Conservation (phyloP, 2,329 filamentous ascomycete species). For the Aspergillus sp. region DNA sequence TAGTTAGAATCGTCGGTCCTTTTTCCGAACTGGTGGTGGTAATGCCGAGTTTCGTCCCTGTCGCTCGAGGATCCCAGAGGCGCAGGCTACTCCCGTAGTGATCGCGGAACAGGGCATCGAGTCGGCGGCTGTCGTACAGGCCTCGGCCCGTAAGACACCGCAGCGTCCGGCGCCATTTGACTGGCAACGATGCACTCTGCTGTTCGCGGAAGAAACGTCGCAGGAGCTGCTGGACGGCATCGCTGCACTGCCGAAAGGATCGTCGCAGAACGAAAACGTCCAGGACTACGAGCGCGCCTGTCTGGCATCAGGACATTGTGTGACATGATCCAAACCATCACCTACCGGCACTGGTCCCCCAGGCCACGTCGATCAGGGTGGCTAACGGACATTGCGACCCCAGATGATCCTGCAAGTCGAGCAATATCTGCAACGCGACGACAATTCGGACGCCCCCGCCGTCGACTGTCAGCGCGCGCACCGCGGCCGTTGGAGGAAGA, state of each 20-base stretch:
- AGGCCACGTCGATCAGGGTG: slow-evolving; percentile 5
- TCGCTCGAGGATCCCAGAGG: neutral
- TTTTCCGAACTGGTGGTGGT: neutral
- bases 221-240: slow-evolving; percentile 1
- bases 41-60: slow-evolving; percentile 1
- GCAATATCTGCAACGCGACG: slow-evolving; percentile 2
- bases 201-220: neutral
- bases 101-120: neutral
- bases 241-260: neutral
- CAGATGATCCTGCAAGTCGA: slow-evolving; percentile 1
- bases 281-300: slow-evolving; percentile 2
- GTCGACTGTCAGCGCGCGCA: slow-evolving; percentile 5
- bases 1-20: slow-evolving; percentile 1
- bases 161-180: neutral
- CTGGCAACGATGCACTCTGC: neutral
- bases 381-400: slow-evolving; percentile 4
- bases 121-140: neutral
- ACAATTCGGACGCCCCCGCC: slow-evolving; percentile 3
- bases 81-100: slow-evolving; percentile 2
- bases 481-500: slow-evolving; percentile 4
- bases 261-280: slow-evolving; percentile 1
- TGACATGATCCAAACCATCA: neutral
- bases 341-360: slow-evolving; percentile 9
- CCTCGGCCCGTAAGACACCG: neutral
- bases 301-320: neutral